Evolutionary conservation across 1,284 basidiomycete genomes (phyloP).

Genomic region (Apiotrichum domesticum): DNA sequence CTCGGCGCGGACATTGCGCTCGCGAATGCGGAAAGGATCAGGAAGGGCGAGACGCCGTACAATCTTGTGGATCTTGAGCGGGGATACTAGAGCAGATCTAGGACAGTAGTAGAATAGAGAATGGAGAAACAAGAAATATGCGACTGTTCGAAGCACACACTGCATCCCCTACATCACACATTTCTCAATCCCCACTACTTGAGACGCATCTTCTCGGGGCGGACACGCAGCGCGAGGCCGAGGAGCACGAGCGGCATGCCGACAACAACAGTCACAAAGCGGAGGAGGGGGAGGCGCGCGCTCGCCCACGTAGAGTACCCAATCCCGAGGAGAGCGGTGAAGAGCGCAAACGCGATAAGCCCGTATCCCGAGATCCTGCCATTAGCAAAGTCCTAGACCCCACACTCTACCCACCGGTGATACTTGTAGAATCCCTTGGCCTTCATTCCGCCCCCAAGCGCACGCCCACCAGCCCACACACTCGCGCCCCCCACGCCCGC

Average conservation of each 20-base stretch:
- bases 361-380: slow-evolving; percentile 39
- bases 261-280: slow-evolving; percentile 35
- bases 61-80: slow-evolving; percentile 31
- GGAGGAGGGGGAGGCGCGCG: slow-evolving; percentile 5
- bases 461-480: slow-evolving; percentile 27
- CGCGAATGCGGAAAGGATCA: slow-evolving; percentile 34
- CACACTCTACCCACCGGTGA: slow-evolving; percentile 33
- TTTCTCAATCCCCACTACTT: neutral
- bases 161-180: too few relatives aligned
- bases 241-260: slow-evolving; percentile 33
- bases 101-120: too few relatives aligned
- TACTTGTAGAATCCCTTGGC: slow-evolving; percentile 44
- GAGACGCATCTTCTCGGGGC: slow-evolving; percentile 30
- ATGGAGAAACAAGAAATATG: too few relatives aligned
- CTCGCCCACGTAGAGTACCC: slow-evolving; percentile 34
- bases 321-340: slow-evolving; percentile 39
- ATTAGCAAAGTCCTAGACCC: neutral
- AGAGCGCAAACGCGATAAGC: slow-evolving; percentile 31
- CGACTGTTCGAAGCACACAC: too few relatives aligned
- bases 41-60: slow-evolving; percentile 21
- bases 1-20: slow-evolving; percentile 40
- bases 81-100: slow-evolving; percentile 24
- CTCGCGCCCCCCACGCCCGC: slow-evolving; percentile 28
- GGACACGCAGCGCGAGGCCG: slow-evolving; percentile 29
- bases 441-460: slow-evolving; percentile 28